Conservation (phyloP, 164 flowering plant species). For the Piper longum region DNA sequence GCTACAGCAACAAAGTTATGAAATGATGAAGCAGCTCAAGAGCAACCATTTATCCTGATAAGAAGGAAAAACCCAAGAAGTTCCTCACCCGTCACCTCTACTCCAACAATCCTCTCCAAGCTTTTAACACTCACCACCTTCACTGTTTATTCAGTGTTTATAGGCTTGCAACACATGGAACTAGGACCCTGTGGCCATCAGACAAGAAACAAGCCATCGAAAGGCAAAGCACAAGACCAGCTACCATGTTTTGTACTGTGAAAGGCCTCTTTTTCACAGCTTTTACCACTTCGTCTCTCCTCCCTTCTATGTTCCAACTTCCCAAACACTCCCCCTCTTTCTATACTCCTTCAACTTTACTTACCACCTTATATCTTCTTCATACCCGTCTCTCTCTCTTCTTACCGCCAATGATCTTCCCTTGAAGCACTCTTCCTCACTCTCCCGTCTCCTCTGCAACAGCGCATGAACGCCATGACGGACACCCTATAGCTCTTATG, state of each 20-base stretch:
- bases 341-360: not conserved
- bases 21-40: not conserved
- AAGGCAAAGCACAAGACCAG: not conserved
- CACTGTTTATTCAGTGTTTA: too few relatives aligned
- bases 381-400: too few relatives aligned
- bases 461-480: not conserved
- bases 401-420: too few relatives aligned
- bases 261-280: not conserved
- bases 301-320: not conserved
- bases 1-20: not conserved
- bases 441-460: not conserved
- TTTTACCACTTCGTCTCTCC: not conserved
- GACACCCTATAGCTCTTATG: not conserved
- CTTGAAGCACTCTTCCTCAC: not conserved
- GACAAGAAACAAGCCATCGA: not conserved
- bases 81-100: slow-evolving; percentile 7
- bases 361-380: not conserved
- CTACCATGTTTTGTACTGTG: not conserved
- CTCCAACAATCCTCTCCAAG: slow-evolving; percentile 2
- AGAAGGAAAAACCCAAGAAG: not conserved
- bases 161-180: too few relatives aligned
- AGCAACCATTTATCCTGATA: not conserved
- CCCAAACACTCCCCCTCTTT: too few relatives aligned
- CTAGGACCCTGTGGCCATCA: not conserved
- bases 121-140: too few relatives aligned